Conservation (phyloP, 306 rosid genomes). For the Begonia peltatifolia region DNA sequence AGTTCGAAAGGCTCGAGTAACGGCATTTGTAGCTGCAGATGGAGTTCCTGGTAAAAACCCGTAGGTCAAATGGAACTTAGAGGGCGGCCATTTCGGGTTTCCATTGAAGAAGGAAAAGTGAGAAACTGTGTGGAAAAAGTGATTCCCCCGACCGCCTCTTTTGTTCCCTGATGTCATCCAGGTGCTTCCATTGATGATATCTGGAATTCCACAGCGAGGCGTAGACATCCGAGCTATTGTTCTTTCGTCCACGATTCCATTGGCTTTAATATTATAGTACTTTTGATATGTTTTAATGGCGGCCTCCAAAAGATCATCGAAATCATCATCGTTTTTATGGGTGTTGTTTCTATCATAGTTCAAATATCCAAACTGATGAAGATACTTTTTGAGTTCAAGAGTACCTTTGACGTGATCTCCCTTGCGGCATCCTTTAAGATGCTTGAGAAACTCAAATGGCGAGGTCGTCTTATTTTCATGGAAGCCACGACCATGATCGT, state of each 20-base stretch:
- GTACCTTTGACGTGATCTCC: conserved; percentile 26
- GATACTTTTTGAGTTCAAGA: conserved; percentile 20
- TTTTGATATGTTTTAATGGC: conserved; percentile 31
- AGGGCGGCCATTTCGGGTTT: conserved; percentile 1
- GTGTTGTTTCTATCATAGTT: conserved; percentile 7
- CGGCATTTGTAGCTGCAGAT: not conserved
- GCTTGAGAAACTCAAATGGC: conserved; percentile 13
- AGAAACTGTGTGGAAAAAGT: conserved; percentile 2
- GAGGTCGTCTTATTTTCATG: conserved; percentile 8
- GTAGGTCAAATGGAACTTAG: conserved; percentile 5
- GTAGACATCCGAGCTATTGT: conserved; percentile 20
- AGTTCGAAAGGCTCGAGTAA: conserved; percentile 1
- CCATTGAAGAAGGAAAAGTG: conserved; percentile 10
- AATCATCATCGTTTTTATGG: conserved; percentile 5
- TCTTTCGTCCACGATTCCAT: conserved; percentile 15
- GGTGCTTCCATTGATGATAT: conserved; percentile 12
- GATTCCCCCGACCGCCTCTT: not conserved
- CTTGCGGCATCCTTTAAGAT: conserved; percentile 18
- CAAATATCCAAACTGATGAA: conserved; percentile 25
- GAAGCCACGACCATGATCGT: not conserved
- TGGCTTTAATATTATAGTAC: conserved; percentile 11
- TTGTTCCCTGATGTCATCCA: conserved; percentile 12
- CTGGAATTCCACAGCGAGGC: conserved; percentile 37
- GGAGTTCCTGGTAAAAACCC: not conserved
- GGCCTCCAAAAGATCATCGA: conserved; percentile 17